Percentiles rank a stretch among this genome's conserved stretches.
These are phyloP conservation scores for Ananas comosus DNA, from an alignment of 176 grass and related monocot genomes.

Conservation along the genomic window DNA sequence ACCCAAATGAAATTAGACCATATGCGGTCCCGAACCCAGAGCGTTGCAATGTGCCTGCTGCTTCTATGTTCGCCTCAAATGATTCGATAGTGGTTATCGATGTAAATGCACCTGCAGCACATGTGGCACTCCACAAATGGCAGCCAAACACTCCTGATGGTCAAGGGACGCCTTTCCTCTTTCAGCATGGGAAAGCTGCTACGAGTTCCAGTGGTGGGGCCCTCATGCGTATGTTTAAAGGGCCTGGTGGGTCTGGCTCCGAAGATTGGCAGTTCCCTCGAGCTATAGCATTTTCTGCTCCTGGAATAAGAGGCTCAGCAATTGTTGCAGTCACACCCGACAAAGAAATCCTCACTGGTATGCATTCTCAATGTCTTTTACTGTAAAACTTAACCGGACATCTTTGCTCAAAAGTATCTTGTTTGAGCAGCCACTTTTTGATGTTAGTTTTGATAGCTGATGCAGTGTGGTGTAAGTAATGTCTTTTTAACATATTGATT, in stretches of 20 bases:
- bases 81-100: conserved; percentile 87
- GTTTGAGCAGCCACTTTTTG: neutral
- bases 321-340: conserved; percentile 83
- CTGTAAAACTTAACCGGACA: neutral
- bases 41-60: conserved; percentile 84
- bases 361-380: conserved; percentile 22
- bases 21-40: conserved; percentile 80
- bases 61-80: conserved; percentile 68
- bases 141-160: conserved; percentile 98
- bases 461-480: neutral
- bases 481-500: neutral
- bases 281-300: conserved; percentile 79
- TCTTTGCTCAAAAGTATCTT: neutral
- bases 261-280: conserved; percentile 78
- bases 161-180: conserved; percentile 89
- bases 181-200: conserved; percentile 62
- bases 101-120: conserved; percentile 55
- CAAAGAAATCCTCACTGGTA: conserved; percentile 88
- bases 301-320: conserved; percentile 53
- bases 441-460: neutral
- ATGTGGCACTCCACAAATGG: conserved; percentile 88
- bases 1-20: conserved; percentile 78
- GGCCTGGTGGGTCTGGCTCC: conserved; percentile 36
- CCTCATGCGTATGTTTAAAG: conserved; percentile 97
- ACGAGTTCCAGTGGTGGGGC: conserved; percentile 56